A percentile compares a stretch with the other conserved stretches of the same genome.
Evolutionary conservation across 2,329 filamentous ascomycete genomes (phyloP).

Genomic region (Calonectria hawksworthii): DNA sequence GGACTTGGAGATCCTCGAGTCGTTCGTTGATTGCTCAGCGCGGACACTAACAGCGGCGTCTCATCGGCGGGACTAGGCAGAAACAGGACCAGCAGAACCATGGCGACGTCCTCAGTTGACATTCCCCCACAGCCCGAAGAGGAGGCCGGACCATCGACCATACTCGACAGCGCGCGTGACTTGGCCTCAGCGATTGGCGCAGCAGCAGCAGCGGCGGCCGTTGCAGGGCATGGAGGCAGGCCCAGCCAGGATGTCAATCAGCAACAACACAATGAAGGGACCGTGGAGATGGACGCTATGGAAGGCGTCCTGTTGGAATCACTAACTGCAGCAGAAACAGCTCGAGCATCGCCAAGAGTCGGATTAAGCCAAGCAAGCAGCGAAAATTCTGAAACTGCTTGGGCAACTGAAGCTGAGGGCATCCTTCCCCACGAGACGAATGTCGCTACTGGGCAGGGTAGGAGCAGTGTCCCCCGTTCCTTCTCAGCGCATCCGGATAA

Average conservation of each 20-base stretch:
- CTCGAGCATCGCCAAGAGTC: neutral
- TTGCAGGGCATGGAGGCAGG: constrained; percentile 29
- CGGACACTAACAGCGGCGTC: neutral
- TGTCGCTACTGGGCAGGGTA: constrained; percentile 38
- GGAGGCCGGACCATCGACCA: constrained; percentile 35
- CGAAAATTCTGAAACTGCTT: neutral
- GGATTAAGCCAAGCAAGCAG: neutral
- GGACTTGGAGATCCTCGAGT: neutral
- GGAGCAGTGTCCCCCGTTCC: constrained; percentile 39
- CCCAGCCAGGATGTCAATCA: neutral
- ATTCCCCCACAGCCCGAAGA: constrained; percentile 43
- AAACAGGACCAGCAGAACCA: constrained; percentile 16
- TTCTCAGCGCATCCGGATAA: constrained; percentile 31
- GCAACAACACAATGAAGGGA: neutral
- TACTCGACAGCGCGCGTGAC: constrained; percentile 44
- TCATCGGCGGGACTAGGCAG: neutral
- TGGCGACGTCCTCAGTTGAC: constrained; percentile 46
- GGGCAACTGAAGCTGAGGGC: constrained; percentile 25
- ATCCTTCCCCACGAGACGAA: constrained; percentile 37
- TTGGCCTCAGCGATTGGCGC: constrained; percentile 44
- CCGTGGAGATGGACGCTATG: constrained; percentile 11
- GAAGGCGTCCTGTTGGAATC: constrained; percentile 22
- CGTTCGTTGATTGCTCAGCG: neutral
- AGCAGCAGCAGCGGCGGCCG: constrained; percentile 41
- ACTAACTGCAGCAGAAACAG: constrained; percentile 26